Conservation (phyloP, 169 alveolate species). For the Plasmodium malariae region DNA sequence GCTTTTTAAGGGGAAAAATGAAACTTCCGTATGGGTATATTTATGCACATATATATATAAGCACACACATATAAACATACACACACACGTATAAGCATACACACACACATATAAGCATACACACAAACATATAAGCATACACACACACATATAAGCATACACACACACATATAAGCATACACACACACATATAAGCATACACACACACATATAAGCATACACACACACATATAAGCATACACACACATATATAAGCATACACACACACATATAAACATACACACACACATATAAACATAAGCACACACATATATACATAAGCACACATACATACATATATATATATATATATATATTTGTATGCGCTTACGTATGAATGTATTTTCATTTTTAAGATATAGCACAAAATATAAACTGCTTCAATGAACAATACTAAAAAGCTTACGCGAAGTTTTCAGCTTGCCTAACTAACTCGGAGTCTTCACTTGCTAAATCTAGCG, state of each 20-base stretch:
- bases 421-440: background rate
- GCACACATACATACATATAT: background rate
- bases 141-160: background rate
- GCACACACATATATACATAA: background rate
- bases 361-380: background rate
- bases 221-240: background rate
- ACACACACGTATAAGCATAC: background rate
- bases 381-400: too few species aligned
- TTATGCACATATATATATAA: background rate
- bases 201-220: background rate
- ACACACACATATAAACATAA: background rate
- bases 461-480: conserved; percentile 10
- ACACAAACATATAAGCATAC: too few species aligned
- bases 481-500: conserved; percentile 33
- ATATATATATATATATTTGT: background rate
- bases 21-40: background rate
- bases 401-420: too few species aligned
- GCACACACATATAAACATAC: background rate
- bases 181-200: background rate
- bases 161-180: background rate
- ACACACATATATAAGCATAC: background rate
- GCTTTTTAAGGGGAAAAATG: conserved; percentile 1
- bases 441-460: conserved; percentile 56
- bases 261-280: background rate
- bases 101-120: background rate